Base-by-base conservation (phyloP, 192 early-diverging fungal species). In the Coemansia sp. region DNA sequence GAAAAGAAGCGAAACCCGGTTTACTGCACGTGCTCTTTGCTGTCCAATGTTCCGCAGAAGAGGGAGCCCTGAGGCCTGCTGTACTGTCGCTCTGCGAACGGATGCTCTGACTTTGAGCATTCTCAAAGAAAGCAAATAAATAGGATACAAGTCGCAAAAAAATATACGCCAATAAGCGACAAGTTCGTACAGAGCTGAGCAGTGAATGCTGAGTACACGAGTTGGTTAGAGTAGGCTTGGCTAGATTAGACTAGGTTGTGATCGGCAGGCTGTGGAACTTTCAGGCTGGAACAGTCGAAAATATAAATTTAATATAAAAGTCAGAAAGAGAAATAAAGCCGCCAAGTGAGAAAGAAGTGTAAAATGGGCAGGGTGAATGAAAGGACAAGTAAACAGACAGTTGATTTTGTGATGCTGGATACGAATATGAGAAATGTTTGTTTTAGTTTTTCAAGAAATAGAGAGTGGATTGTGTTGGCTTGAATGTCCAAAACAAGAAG, bases 41-140 rank as follows among this genome's bases (percentile, higher is more conserved):
- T 64, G 66, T 0, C 57, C 50, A 44, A 55, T 52, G 44, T 65
- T 38, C 20, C 51, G 69, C 28, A 60, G 59, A 38, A 57, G 40
- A 59, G 60, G 36, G 49, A 60, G 48, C 26, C 59, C 48, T 26
- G 60, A 50, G 20, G 46, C 37, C 36, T 62, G 67, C 37, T 63
- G 67, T 17, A 57, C 47, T 42, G 62, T 55, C 22, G 71, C 65
- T 42, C 68, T 64, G n/a, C 77, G 77, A 25, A 55, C 68, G 10
- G 57, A 71, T 5, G 66, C 50, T 15, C 71, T 65, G 20, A 68
- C 77, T n/a, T 63, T 70, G 44, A 79, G 64, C 71, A 74, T 53
- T 26, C 25, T 19, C n/a, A n/a, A 64, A 64, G 26, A 3, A 62
- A 10, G 10, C 22, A 15, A 23, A 57, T 38, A 57, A 34, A 28